phyloP scores from a whole-genome alignment of 1,139 yeast species.

The Nematodospora anomalae region DNA sequence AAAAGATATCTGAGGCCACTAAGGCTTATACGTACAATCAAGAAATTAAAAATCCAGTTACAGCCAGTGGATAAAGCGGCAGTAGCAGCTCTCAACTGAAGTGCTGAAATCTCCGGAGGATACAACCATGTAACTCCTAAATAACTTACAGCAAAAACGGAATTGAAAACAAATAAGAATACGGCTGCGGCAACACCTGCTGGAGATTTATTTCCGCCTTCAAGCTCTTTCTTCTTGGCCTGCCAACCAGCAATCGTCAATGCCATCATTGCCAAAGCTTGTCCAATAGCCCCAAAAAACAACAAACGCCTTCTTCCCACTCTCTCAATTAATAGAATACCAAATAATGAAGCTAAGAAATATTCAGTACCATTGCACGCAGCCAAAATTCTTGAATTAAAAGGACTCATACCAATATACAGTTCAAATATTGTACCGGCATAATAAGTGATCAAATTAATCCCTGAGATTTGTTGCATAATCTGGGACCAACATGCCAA shows the following conservation, averaged over 20 bases:
- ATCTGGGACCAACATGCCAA: constrained; percentile 49
- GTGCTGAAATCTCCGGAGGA: constrained; percentile 40
- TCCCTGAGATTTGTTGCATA: constrained; percentile 43
- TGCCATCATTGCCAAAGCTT: constrained; percentile 34
- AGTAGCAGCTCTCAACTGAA: constrained; percentile 36
- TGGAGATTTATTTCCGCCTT: constrained; percentile 16
- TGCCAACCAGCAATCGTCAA: constrained; percentile 31
- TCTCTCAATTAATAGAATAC: constrained; percentile 48
- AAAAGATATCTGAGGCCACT: constrained; percentile 10
- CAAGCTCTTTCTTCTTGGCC: constrained; percentile 18
- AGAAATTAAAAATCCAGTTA: constrained; percentile 38
- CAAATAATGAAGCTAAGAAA: constrained; percentile 44
- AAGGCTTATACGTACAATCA: constrained; percentile 28
- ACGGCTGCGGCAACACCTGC: constrained; percentile 38
- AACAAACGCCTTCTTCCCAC: constrained; percentile 55
- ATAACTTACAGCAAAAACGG: constrained; percentile 30
- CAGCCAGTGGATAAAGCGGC: constrained; percentile 38
- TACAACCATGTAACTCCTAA: constrained; percentile 42
- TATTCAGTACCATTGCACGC: constrained; percentile 40
- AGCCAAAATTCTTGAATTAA: constrained; percentile 37
- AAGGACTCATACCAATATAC: constrained; percentile 40
- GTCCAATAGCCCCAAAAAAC: constrained; percentile 54
- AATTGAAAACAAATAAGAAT: constrained; percentile 37
- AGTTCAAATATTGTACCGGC: constrained; percentile 49
- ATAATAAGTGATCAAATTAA: constrained; percentile 25